phyloP scores from a whole-genome alignment of 805 yeast genomes.

The Saccharomycopsis guyanensis region DNA sequence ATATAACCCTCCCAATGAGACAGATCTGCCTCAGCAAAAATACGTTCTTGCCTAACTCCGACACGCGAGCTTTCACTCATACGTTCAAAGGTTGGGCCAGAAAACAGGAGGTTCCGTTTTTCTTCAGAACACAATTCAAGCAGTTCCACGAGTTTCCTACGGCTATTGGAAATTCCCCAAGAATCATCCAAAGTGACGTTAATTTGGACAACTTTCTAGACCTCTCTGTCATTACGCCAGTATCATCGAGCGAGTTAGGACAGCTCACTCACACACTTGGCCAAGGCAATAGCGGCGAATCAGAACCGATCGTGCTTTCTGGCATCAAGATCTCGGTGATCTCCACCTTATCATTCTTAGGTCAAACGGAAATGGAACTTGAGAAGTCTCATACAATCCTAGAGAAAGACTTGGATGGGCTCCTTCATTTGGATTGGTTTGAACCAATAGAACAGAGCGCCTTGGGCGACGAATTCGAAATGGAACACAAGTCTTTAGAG shows the following conservation, averaged over 20 bases:
- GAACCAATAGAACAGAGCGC: not conserved
- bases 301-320: not conserved
- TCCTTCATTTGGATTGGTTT: not conserved
- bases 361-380: not conserved
- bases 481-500: not conserved
- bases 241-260: not conserved
- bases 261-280: not conserved
- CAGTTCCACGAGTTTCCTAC: not conserved
- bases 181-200: not conserved
- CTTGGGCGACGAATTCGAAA: not conserved
- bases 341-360: not conserved
- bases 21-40: not conserved
- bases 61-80: not conserved
- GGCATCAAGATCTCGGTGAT: not conserved
- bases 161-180: not conserved
- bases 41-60: not conserved
- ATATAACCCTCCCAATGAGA: not conserved
- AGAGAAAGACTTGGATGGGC: not conserved
- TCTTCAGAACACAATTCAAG: not conserved
- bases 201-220: not conserved
- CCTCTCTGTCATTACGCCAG: not conserved
- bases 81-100: not conserved
- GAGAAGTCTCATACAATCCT: not conserved
- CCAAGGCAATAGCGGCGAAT: not conserved
- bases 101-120: not conserved